These are phyloP conservation scores for Lomentospora prolificans DNA, from an alignment of 2,329 filamentous ascomycete species.

Conservation along the genomic window DNA sequence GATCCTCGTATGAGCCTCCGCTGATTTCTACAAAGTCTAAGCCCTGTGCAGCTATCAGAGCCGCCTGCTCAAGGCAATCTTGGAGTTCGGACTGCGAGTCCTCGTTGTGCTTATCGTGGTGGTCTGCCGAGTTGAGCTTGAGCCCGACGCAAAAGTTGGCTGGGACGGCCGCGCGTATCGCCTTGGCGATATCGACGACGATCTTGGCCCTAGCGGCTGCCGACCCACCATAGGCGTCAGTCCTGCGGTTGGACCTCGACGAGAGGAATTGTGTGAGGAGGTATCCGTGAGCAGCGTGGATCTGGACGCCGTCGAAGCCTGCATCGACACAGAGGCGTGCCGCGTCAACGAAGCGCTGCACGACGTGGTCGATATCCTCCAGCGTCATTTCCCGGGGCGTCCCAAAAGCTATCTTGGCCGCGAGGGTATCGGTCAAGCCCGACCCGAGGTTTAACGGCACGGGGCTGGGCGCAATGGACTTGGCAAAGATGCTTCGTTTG, in stretches of 20 bases:
- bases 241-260: slow-evolving; percentile 37
- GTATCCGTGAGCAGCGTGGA: slow-evolving; percentile 46
- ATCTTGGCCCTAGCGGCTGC: slow-evolving; percentile 30
- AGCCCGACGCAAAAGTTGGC: slow-evolving; percentile 38
- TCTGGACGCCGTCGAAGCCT: slow-evolving; percentile 34
- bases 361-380: slow-evolving; percentile 42
- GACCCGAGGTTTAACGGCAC: neutral
- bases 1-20: slow-evolving; percentile 50
- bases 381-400: slow-evolving; percentile 44
- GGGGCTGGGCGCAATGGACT: slow-evolving; percentile 23
- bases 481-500: slow-evolving; percentile 22
- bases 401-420: slow-evolving; percentile 32
- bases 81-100: slow-evolving; percentile 34
- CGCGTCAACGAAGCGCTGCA: slow-evolving; percentile 40
- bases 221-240: slow-evolving; percentile 44
- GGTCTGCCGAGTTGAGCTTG: slow-evolving; percentile 49
- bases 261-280: slow-evolving; percentile 47
- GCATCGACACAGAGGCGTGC: slow-evolving; percentile 37
- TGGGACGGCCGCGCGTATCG: slow-evolving; percentile 27
- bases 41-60: slow-evolving; percentile 33
- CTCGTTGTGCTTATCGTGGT: slow-evolving; percentile 33
- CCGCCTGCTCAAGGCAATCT: slow-evolving; percentile 35
- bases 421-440: slow-evolving; percentile 8
- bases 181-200: slow-evolving; percentile 38
- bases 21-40: slow-evolving; percentile 62